Evolutionary conservation across 306 rosid species (phyloP), one percentile per base, ranked within the genome.

Genomic region (Cucurbita pepo): DNA sequence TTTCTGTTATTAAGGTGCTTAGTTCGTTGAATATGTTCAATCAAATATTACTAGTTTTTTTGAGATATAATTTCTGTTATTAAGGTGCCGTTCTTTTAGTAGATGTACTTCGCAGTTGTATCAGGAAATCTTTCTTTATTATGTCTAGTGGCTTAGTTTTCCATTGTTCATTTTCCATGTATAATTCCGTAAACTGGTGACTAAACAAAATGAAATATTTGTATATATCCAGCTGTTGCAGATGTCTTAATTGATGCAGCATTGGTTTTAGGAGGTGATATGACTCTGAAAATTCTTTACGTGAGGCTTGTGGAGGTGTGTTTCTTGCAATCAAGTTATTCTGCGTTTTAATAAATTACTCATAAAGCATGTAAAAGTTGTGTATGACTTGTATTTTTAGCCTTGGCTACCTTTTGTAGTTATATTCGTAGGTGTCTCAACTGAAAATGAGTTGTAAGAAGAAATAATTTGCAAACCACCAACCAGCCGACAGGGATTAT

Each of bases 161-260:
- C 19, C 74, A 1, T 45, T 51, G 59, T 53, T 69, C 30, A 51
- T 50, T 50, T 22, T 67, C 44, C 30, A 8, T 50, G 47, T 30
- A 67, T 48, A 22, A 13, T 25, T 45, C 43, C 3, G 74, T 50
- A 3, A 25, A 15, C 30, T 69, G 57, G 59, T 36, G 51, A 69
- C 56, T 69, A 47, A 69, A 34, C 25, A 69, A 69, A 67, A 15
- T 62, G 25, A 47, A 7, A 25, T 69, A 67, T 56, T 47, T 79
- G 72, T 82, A 71, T 61, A 8, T 66, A 82, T 50, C 82, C 87
- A 95, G 99, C 99, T 69, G 95, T 91, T 85, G 97, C 99, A 14
- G 99, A 95, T 88, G 97, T 91, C 77, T 86, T 95, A 81, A 89
- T 89, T 48, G 99, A 95, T 60, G 99, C 95, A 45, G 96, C 99